Percentiles rank a stretch among this genome's conserved stretches.
These are phyloP conservation scores for Chenopodium suecicum DNA, from an alignment of 148 eudicot species.

Conservation along the genomic window DNA sequence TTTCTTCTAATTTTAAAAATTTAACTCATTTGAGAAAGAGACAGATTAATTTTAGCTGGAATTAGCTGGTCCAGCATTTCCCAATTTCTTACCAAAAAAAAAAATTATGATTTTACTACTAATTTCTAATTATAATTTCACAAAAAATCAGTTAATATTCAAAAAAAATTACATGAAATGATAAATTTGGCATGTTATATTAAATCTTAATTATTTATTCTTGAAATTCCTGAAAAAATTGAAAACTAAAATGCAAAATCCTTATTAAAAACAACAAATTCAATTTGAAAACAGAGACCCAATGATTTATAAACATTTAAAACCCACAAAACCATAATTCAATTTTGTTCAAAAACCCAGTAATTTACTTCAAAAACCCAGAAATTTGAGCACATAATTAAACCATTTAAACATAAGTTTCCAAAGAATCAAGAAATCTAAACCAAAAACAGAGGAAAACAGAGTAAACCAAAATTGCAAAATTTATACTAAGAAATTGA, in stretches of 20 bases:
- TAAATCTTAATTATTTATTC: no score
- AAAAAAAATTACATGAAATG: conserved; percentile 1
- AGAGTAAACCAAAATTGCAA: background rate
- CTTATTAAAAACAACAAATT: no score
- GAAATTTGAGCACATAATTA: background rate
- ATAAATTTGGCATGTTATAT: background rate
- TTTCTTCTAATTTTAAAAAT: conserved; percentile 11
- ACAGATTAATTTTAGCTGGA: conserved; percentile 25
- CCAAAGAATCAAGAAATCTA: background rate
- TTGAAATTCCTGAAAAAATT: background rate
- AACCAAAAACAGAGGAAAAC: background rate
- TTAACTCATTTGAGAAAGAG: conserved; percentile 14
- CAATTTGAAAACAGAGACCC: background rate
- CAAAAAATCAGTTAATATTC: background rate
- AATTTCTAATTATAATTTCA: background rate
- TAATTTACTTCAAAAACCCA: background rate
- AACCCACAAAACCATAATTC: background rate
- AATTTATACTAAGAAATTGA: background rate
- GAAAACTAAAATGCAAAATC: no score
- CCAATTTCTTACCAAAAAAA: conserved; percentile 1
- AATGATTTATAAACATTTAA: background rate
- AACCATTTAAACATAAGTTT: background rate
- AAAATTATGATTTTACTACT: background rate
- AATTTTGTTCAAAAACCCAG: background rate
- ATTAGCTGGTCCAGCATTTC: conserved; percentile 18